These are phyloP conservation scores for Cucumis variabilis DNA, from an alignment of 331 rosid genomes.

Conservation along the genomic window DNA sequence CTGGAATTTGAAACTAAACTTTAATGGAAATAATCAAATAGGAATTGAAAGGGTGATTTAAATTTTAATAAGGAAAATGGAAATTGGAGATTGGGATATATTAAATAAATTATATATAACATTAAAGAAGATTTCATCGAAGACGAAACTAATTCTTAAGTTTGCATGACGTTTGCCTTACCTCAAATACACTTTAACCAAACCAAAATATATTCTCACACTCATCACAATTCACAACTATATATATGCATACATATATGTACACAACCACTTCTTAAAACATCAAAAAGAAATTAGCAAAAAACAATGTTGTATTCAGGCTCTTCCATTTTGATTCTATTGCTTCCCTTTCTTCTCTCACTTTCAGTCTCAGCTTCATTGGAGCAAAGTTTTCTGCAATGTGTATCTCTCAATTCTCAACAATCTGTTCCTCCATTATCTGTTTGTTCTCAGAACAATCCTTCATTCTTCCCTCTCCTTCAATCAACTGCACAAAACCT, in stretches of 20 bases:
- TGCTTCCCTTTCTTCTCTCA: slow-evolving; percentile 7
- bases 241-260: background rate
- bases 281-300: background rate
- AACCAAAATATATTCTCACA: background rate
- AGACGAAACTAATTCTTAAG: background rate
- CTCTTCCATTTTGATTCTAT: background rate
- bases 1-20: too few relatives aligned
- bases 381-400: slow-evolving; percentile 7
- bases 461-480: slow-evolving; percentile 25
- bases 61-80: too few relatives aligned
- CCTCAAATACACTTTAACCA: background rate
- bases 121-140: too few relatives aligned
- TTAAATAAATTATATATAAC: too few relatives aligned
- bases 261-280: background rate
- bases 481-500: slow-evolving; percentile 33
- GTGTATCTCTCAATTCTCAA: background rate
- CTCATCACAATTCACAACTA: background rate
- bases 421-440: background rate
- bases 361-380: slow-evolving; percentile 35
- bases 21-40: too few relatives aligned
- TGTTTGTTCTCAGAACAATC: slow-evolving; percentile 7
- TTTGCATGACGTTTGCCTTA: slow-evolving; percentile 13
- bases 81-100: too few relatives aligned
- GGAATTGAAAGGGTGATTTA: too few relatives aligned
- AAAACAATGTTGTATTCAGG: slow-evolving; percentile 3